Evolutionary conservation across 2,329 filamentous ascomycete genomes (phyloP).

Genomic region (Endoconidiophora laricicola): DNA sequence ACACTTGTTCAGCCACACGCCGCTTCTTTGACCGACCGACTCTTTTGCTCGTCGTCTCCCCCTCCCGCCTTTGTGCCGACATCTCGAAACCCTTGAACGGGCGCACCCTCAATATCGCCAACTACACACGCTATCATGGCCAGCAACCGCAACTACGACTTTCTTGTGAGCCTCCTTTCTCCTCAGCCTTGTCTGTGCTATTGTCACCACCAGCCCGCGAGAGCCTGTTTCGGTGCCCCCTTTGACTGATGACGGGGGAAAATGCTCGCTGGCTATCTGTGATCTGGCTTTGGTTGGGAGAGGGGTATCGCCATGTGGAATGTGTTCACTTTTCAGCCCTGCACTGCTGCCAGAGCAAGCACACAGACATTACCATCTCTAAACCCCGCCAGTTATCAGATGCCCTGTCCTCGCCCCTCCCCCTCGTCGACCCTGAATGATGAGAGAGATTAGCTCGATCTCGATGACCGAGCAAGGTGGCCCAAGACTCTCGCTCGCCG

Average conservation of each 20-base stretch:
- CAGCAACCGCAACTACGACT: slow-evolving; percentile 97
- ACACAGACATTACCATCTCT: background rate
- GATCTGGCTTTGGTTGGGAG: no score
- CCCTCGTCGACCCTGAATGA: background rate
- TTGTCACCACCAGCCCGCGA: slow-evolving; percentile 5
- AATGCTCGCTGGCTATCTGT: background rate
- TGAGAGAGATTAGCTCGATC: no score
- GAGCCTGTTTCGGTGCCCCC: background rate
- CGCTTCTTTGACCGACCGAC: background rate
- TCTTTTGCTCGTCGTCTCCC: background rate
- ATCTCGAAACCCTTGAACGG: no score
- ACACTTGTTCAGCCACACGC: background rate
- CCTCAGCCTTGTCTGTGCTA: slow-evolving; percentile 13
- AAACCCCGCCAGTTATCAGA: background rate
- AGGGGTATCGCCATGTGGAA: no score
- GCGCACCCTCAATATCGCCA: background rate
- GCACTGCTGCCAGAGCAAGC: background rate
- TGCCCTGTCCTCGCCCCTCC: background rate
- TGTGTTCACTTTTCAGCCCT: background rate
- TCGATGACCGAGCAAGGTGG: no score
- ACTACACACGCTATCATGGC: slow-evolving; percentile 45
- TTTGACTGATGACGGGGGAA: slow-evolving; percentile 3
- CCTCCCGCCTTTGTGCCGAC: no score
- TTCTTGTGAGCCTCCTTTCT: slow-evolving; percentile 48
- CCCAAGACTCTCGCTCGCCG: no score